phyloP scores from a whole-genome alignment of 2,329 filamentous ascomycete species.

The Sclerotinia borealis region DNA sequence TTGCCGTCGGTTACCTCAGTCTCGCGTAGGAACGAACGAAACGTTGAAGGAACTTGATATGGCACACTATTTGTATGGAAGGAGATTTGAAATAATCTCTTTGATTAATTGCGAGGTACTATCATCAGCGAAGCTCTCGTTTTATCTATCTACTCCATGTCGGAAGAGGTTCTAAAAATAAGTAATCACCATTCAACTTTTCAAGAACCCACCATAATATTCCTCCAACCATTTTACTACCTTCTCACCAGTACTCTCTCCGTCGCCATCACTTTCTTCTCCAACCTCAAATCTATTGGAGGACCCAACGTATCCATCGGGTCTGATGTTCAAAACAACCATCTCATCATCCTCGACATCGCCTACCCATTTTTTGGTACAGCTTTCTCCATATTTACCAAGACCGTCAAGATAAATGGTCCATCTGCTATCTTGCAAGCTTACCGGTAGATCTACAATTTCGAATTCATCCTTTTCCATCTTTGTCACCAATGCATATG shows the following conservation, averaged over 20 bases:
- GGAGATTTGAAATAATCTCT: background rate
- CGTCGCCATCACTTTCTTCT: conserved; percentile 23
- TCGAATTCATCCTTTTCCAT: conserved; percentile 59
- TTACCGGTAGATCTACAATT: conserved; percentile 54
- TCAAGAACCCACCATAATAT: conserved; percentile 38
- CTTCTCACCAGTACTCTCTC: conserved; percentile 24
- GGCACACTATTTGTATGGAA: background rate
- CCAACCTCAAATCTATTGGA: conserved; percentile 39
- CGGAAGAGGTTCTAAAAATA: background rate
- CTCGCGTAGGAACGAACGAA: background rate
- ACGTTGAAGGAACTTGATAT: background rate
- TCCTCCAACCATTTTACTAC: conserved; percentile 42
- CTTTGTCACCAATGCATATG: conserved; percentile 61
- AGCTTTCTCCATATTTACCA: conserved; percentile 53
- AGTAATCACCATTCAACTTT: conserved; percentile 11
- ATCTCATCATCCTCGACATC: conserved; percentile 50
- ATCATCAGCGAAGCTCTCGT: background rate
- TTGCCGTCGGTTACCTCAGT: background rate
- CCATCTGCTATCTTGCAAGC: conserved; percentile 61
- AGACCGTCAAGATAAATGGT: conserved; percentile 67
- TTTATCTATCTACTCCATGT: background rate
- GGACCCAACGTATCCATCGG: conserved; percentile 69
- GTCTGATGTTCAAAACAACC: conserved; percentile 61
- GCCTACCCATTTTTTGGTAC: conserved; percentile 56
- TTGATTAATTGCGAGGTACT: background rate